A percentile compares a stretch with the other conserved stretches of the same genome.
Evolutionary conservation across 805 yeast genomes (phyloP).

Genomic region (Yamadazyma akitaensis): DNA sequence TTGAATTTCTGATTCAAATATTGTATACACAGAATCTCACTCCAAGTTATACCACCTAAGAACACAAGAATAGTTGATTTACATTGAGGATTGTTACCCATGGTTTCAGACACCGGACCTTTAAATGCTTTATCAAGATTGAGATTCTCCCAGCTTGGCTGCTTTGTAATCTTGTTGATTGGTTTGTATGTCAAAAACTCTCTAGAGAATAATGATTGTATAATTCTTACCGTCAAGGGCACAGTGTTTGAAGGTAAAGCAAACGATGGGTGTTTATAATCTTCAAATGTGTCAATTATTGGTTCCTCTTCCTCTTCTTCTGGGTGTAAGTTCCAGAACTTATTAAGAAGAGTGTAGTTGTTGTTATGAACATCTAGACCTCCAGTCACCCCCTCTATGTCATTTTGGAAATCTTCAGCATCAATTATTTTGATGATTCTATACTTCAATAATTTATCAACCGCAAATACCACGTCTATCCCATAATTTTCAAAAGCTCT

Average conservation of each 20-base stretch:
- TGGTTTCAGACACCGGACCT: constrained; percentile 40
- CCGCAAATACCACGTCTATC: constrained; percentile 41
- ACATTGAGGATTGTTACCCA: constrained; percentile 16
- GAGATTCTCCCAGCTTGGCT: constrained; percentile 47
- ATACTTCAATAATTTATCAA: constrained; percentile 48
- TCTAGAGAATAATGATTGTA: constrained; percentile 65
- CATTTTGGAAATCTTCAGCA: constrained; percentile 16
- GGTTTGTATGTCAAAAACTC: constrained; percentile 45
- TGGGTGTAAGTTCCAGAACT: constrained; percentile 51
- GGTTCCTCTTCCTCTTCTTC: constrained; percentile 21
- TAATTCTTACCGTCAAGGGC: constrained; percentile 67
- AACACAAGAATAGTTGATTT: constrained; percentile 45
- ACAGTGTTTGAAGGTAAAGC: constrained; percentile 76
- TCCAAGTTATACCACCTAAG: constrained; percentile 83
- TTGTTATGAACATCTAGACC: constrained; percentile 27
- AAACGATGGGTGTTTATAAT: constrained; percentile 50
- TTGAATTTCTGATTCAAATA: constrained; percentile 49
- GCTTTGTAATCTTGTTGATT: constrained; percentile 28
- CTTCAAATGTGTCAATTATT: constrained; percentile 6
- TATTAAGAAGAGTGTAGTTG: constrained; percentile 36
- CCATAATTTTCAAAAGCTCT: constrained; percentile 68
- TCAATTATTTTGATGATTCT: constrained; percentile 43
- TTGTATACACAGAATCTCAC: constrained; percentile 74
- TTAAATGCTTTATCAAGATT: constrained; percentile 37
- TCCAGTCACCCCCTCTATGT: constrained; percentile 32